Percentiles rank a stretch among this genome's conserved stretches.
phyloP scores from a whole-genome alignment of 2,329 filamentous ascomycete species.

The Apiospora sp. region DNA sequence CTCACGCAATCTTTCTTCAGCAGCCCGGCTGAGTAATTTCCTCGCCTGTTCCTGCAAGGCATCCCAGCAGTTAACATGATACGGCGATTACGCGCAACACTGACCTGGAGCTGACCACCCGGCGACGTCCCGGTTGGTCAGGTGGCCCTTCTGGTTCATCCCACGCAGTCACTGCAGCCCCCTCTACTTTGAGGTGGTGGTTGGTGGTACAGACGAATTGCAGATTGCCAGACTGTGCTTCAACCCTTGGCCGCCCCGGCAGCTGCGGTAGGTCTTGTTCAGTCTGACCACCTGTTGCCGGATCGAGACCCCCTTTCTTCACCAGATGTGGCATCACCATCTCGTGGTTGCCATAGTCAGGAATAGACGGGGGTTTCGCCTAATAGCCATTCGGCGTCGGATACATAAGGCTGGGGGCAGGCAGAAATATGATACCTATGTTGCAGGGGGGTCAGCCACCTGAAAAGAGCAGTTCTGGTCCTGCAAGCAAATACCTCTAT shows the following conservation, averaged over 20 bases:
- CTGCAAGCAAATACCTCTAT: not conserved
- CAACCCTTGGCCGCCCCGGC: not conserved
- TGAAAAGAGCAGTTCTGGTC: not conserved
- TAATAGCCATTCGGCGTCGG: not conserved
- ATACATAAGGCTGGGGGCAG: not conserved
- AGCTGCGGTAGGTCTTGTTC: not conserved
- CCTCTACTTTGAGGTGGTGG: not conserved
- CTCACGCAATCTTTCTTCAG: not conserved
- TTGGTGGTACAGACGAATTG: not conserved
- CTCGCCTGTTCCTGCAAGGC: not conserved
- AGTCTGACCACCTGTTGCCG: not conserved
- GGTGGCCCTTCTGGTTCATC: not conserved
- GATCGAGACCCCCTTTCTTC: not conserved
- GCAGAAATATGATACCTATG: not conserved
- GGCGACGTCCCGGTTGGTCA: not conserved
- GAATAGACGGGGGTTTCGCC: not conserved
- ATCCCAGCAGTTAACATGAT: not conserved
- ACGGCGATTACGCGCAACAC: not conserved
- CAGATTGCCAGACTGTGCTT: not conserved
- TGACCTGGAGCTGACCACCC: not conserved
- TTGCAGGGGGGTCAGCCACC: not conserved
- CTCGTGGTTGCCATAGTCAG: not conserved
- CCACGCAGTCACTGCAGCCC: not conserved
- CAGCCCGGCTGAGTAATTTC: conserved; percentile 3
- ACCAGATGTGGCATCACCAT: not conserved